phyloP scores from a whole-genome alignment of 2,329 filamentous ascomycete species.

The Karstenula rhodostoma region DNA sequence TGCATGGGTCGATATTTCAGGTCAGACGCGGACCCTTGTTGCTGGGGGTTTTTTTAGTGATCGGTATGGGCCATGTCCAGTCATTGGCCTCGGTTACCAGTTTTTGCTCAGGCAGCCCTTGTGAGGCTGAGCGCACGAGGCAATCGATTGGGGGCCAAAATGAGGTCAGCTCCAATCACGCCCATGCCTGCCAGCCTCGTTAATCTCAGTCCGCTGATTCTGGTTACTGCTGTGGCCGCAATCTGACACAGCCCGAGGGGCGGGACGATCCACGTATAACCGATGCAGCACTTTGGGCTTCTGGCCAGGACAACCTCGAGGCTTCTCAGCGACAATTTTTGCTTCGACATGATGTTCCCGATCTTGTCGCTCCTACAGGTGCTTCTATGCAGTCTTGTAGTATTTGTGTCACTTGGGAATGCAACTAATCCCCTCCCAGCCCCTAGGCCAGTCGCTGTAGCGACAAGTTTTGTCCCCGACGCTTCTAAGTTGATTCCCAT shows the following conservation, averaged over 20 bases:
- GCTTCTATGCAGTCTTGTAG: background rate
- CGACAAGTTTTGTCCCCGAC: background rate
- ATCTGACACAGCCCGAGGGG: background rate
- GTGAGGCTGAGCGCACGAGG: background rate
- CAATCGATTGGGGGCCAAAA: constrained; percentile 7
- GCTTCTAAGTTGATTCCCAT: background rate
- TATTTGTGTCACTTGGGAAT: background rate
- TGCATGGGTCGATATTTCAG: background rate
- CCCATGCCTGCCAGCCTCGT: background rate
- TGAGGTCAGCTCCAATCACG: background rate
- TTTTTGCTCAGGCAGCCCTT: background rate
- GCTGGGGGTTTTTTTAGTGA: background rate
- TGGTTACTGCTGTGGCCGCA: too few species aligned
- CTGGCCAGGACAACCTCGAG: background rate
- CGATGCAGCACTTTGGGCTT: background rate
- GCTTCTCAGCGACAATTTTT: background rate
- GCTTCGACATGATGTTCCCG: background rate
- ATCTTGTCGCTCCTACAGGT: background rate
- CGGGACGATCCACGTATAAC: background rate
- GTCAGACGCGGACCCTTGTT: background rate
- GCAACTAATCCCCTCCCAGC: background rate
- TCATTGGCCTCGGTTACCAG: background rate
- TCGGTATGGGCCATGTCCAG: background rate
- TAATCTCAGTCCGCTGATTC: background rate
- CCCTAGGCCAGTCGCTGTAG: background rate